Evolutionary conservation across 2,329 filamentous ascomycete species (phyloP).

Genomic region (Purpureocillium takamizusanense): DNA sequence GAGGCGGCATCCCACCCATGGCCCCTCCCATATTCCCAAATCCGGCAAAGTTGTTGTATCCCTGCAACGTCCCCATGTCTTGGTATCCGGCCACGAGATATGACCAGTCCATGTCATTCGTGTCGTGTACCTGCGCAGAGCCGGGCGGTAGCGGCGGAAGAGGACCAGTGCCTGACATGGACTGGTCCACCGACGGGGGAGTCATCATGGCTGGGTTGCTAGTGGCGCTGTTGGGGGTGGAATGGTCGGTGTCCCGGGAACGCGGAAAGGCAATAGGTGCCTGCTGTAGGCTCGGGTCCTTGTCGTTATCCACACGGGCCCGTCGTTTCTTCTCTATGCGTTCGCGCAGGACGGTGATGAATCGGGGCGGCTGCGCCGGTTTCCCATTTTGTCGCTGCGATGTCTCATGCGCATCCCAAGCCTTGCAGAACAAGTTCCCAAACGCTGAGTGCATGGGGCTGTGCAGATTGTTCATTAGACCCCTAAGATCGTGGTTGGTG

Average conservation of each 20-base stretch:
- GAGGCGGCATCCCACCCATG: slow-evolving; percentile 9
- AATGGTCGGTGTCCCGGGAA: slow-evolving; percentile 4
- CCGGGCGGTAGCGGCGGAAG: slow-evolving; percentile 7
- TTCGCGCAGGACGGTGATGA: slow-evolving; percentile 39
- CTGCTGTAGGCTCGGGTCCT: slow-evolving; percentile 11
- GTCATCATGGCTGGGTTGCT: slow-evolving; percentile 22
- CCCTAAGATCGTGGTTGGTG: slow-evolving; percentile 43
- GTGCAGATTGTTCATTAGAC: slow-evolving; percentile 37
- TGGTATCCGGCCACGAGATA: slow-evolving; percentile 34
- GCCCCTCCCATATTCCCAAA: slow-evolving; percentile 10
- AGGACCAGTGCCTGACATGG: slow-evolving; percentile 5
- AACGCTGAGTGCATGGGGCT: slow-evolving; percentile 51
- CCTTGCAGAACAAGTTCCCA: slow-evolving; percentile 48
- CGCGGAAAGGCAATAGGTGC: slow-evolving; percentile 16
- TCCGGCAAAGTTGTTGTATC: slow-evolving; percentile 17
- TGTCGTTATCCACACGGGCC: slow-evolving; percentile 18
- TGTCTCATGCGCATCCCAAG: slow-evolving; percentile 49
- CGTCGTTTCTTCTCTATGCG: slow-evolving; percentile 26
- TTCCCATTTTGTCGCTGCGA: slow-evolving; percentile 36
- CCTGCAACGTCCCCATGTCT: slow-evolving; percentile 20
- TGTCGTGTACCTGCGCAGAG: slow-evolving; percentile 15
- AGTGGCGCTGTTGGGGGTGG: slow-evolving; percentile 4
- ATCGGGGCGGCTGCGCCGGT: slow-evolving; percentile 30
- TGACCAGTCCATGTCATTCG: slow-evolving; percentile 38
- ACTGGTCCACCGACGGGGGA: slow-evolving; percentile 11